These are phyloP conservation scores for Talaromyces piceae DNA, from an alignment of 2,329 filamentous ascomycete genomes.

Conservation along the genomic window DNA sequence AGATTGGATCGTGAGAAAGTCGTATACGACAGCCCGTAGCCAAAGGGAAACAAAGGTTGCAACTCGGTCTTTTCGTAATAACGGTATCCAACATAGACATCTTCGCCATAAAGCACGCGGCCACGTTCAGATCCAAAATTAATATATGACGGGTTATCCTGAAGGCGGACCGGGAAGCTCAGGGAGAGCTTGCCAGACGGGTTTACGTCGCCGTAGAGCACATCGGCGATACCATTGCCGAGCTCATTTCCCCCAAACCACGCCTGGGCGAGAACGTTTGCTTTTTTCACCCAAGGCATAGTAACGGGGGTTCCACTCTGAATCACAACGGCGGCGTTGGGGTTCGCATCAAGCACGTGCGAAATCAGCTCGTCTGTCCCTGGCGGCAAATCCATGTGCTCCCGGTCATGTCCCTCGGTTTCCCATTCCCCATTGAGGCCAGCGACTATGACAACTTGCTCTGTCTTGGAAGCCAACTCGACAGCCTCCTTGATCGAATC, in stretches of 20 bases:
- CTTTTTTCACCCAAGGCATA: constrained; percentile 41
- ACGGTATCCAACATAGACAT: constrained; percentile 72
- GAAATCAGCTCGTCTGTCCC: constrained; percentile 53
- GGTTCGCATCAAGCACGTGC: constrained; percentile 58
- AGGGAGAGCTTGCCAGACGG: constrained; percentile 69
- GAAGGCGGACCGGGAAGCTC: constrained; percentile 59
- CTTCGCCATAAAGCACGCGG: constrained; percentile 68
- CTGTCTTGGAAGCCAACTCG: constrained; percentile 58
- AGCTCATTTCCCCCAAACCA: constrained; percentile 88
- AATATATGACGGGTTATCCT: constrained; percentile 68
- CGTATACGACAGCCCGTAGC: constrained; percentile 72
- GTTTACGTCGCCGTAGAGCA: constrained; percentile 66
- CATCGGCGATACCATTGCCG: constrained; percentile 71
- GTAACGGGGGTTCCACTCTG: constrained; percentile 66
- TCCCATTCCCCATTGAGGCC: constrained; percentile 79
- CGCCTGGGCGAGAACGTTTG: constrained; percentile 59
- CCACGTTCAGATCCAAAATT: constrained; percentile 67
- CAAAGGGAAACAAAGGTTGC: constrained; percentile 66
- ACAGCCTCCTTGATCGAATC: constrained; percentile 60
- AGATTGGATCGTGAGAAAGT: constrained; percentile 54
- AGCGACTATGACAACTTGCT: constrained; percentile 70
- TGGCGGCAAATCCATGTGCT: constrained; percentile 50
- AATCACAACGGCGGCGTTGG: constrained; percentile 64
- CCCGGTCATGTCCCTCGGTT: constrained; percentile 60
- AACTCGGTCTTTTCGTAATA: constrained; percentile 68